phyloP scores from a whole-genome alignment of 306 rosid genomes.

The Mimosa bimucronata region DNA sequence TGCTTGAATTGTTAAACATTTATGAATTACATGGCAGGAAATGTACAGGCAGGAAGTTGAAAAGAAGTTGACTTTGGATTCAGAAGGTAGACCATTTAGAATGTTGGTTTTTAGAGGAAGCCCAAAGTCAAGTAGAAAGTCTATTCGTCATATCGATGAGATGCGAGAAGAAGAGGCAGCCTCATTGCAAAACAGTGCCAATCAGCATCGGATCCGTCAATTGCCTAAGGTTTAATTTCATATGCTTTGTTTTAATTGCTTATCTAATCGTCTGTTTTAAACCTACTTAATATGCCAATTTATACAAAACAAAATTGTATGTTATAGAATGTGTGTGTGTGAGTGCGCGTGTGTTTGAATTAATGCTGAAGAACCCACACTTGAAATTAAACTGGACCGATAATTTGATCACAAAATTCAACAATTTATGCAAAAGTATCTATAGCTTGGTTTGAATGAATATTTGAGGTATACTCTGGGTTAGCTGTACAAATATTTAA shows the following conservation, averaged over 20 bases:
- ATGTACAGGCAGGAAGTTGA: conserved; percentile 57
- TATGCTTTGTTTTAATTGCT: background rate
- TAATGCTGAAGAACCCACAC: conserved; percentile 3
- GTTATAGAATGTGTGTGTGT: too few relatives aligned
- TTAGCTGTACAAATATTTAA: conserved; percentile 2
- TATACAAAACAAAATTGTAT: background rate
- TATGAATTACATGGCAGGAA: conserved; percentile 48
- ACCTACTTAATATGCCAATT: background rate
- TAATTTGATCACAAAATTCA: conserved; percentile 16
- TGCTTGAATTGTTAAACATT: background rate
- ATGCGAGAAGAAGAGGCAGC: conserved; percentile 54
- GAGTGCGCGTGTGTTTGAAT: background rate
- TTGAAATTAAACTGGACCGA: background rate
- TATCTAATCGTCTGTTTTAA: background rate
- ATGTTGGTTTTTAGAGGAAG: conserved; percentile 87
- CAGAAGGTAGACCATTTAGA: conserved; percentile 75
- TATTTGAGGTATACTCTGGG: background rate
- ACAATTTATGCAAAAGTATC: background rate
- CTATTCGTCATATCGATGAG: conserved; percentile 63
- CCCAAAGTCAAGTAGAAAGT: conserved; percentile 65
- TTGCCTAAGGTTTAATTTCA: conserved; percentile 60
- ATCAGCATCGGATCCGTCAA: conserved; percentile 40
- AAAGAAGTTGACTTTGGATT: conserved; percentile 61
- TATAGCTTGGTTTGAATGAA: conserved; percentile 1
- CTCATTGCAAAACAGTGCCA: conserved; percentile 40